Conservation (phyloP, 768 basidiomycete genomes). For the Tylopilus vinaceipallidus region DNA sequence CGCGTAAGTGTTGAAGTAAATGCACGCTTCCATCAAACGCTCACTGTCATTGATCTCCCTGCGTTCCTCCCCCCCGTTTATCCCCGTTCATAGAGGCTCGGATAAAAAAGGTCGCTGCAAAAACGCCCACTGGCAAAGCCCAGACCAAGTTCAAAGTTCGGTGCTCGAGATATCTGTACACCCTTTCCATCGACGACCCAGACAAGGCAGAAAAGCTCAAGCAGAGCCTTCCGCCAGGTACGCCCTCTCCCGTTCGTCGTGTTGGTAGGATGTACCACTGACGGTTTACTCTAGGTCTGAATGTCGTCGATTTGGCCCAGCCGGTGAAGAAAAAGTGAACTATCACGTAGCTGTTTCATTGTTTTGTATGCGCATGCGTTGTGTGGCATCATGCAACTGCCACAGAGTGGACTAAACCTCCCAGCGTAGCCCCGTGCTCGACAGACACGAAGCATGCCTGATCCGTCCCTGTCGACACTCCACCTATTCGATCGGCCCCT, state of each 20-base stretch:
- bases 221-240: slow-evolving; percentile 93
- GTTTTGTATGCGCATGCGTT: slow-evolving; percentile 21
- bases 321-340: slow-evolving; percentile 69
- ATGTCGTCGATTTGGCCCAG: slow-evolving; percentile 63
- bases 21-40: background rate
- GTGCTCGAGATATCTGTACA: slow-evolving; percentile 96
- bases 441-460: no score
- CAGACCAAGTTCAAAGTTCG: slow-evolving; percentile 99
- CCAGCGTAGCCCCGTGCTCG: background rate
- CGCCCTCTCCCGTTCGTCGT: slow-evolving; percentile 32
- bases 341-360: slow-evolving; percentile 1
- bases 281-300: no score
- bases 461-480: no score
- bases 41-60: slow-evolving; percentile 1
- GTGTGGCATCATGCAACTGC: slow-evolving; percentile 22
- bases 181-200: slow-evolving; percentile 91
- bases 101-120: slow-evolving; percentile 90
- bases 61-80: background rate
- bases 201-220: slow-evolving; percentile 99
- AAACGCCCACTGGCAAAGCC: slow-evolving; percentile 64
- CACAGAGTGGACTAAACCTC: slow-evolving; percentile 7
- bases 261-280: no score
- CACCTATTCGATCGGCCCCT: no score
- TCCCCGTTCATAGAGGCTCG: slow-evolving; percentile 70
- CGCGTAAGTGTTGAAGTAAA: slow-evolving; percentile 58